These are phyloP conservation scores for Lepiota subincarnata DNA, from an alignment of 768 basidiomycete species.

Conservation along the genomic window DNA sequence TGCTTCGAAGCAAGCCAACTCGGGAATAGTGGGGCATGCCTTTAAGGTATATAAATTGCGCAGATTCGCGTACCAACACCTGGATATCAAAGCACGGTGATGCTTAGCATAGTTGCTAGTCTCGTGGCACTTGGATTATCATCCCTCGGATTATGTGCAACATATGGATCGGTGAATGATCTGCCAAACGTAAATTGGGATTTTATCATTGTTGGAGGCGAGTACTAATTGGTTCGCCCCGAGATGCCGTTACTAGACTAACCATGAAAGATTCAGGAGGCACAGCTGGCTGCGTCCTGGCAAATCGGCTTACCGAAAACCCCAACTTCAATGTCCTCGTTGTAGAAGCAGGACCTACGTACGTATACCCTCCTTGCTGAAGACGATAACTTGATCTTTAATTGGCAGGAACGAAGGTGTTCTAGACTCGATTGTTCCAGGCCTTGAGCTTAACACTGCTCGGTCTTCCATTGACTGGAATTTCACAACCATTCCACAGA, in stretches of 20 bases:
- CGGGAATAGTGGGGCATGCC: too few species aligned
- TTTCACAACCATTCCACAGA: constrained; percentile 18
- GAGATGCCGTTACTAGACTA: too few species aligned
- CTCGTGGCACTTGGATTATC: too few species aligned
- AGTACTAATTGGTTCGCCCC: too few species aligned
- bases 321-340: constrained; percentile 16
- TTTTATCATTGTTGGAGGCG: neutral
- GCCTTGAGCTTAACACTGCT: neutral
- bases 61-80: too few species aligned
- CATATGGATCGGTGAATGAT: too few species aligned
- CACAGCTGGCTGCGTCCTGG: constrained; percentile 20
- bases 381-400: neutral
- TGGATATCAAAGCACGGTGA: too few species aligned
- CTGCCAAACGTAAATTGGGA: neutral
- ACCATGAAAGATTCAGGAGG: constrained; percentile 10
- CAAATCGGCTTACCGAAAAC: constrained; percentile 17
- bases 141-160: too few species aligned
- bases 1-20: too few species aligned
- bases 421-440: constrained; percentile 3
- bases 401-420: constrained; percentile 12
- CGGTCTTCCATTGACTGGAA: constrained; percentile 16
- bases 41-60: too few species aligned
- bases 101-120: too few species aligned
- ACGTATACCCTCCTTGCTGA: neutral
- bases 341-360: constrained; percentile 18